Evolutionary conservation across 768 basidiomycete species (phyloP).

Genomic region (Suillus subaureus): DNA sequence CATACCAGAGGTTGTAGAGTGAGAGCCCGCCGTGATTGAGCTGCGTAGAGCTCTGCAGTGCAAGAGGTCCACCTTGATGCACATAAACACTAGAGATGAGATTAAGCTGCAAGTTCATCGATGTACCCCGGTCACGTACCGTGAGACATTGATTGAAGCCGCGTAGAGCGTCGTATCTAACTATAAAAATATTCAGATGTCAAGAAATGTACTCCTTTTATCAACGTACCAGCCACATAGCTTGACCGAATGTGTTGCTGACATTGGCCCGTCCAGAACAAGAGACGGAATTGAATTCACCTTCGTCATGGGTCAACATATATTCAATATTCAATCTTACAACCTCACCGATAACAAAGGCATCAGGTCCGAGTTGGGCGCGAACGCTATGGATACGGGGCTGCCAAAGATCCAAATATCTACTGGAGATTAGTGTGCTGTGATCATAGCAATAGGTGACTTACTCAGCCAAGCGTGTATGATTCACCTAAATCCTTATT

Average conservation of each 20-base stretch:
- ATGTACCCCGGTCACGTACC: constrained; percentile 27
- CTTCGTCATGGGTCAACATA: constrained; percentile 25
- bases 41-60: constrained; percentile 14
- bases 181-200: constrained; percentile 12
- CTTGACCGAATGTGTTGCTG: constrained; percentile 57
- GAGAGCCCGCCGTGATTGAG: no score
- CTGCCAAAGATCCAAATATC: constrained; percentile 59
- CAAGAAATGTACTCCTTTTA: constrained; percentile 20
- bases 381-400: constrained; percentile 51
- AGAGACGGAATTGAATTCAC: constrained; percentile 59
- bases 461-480: constrained; percentile 48
- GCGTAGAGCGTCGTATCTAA: constrained; percentile 24
- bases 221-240: constrained; percentile 52
- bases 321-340: not conserved
- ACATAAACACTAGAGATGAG: constrained; percentile 43
- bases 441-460: constrained; percentile 13
- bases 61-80: constrained; percentile 56
- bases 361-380: constrained; percentile 47
- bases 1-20: constrained; percentile 50
- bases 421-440: constrained; percentile 18
- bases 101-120: not conserved
- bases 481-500: constrained; percentile 45
- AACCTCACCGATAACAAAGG: constrained; percentile 48
- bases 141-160: constrained; percentile 47
- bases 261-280: constrained; percentile 52